Conservation (phyloP, 768 basidiomycete species). For the Lactifluus subvellereus region DNA sequence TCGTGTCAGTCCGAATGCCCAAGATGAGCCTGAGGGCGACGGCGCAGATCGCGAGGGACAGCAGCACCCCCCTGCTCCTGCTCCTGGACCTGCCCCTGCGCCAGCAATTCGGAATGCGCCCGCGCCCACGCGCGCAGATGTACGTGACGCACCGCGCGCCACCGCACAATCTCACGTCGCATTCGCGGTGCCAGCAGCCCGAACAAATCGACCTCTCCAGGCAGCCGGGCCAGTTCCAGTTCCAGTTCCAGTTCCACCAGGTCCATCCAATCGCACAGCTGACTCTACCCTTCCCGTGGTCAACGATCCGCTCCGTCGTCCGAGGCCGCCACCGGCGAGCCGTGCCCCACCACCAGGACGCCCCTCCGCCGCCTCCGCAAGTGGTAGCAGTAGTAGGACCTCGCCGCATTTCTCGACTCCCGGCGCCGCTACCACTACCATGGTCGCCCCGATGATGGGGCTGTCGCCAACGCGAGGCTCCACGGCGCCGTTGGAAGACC, state of each 20-base stretch:
- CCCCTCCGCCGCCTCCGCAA: too few relatives aligned
- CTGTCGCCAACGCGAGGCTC: constrained; percentile 11
- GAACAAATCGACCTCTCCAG: not conserved
- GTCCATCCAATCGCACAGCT: not conserved
- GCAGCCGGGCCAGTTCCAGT: not conserved
- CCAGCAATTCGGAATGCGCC: not conserved
- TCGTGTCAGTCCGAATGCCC: constrained; percentile 14
- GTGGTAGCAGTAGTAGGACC: not conserved
- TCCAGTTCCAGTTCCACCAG: not conserved
- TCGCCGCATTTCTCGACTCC: constrained; percentile 6
- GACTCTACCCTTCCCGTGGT: not conserved
- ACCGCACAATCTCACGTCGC: not conserved
- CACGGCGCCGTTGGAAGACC: constrained; percentile 18
- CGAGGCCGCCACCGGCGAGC: not conserved
- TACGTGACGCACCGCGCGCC: not conserved
- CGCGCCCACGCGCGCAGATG: not conserved
- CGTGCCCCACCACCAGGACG: not conserved
- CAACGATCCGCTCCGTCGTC: not conserved
- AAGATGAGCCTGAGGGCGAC: not conserved
- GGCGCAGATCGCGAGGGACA: not conserved
- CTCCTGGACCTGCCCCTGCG: not conserved
- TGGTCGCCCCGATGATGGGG: constrained; percentile 7
- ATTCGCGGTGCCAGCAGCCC: not conserved
- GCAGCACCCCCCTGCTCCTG: not conserved
- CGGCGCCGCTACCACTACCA: not conserved